Conservation (phyloP, 208 protist species). For the Leishmania arabica region DNA sequence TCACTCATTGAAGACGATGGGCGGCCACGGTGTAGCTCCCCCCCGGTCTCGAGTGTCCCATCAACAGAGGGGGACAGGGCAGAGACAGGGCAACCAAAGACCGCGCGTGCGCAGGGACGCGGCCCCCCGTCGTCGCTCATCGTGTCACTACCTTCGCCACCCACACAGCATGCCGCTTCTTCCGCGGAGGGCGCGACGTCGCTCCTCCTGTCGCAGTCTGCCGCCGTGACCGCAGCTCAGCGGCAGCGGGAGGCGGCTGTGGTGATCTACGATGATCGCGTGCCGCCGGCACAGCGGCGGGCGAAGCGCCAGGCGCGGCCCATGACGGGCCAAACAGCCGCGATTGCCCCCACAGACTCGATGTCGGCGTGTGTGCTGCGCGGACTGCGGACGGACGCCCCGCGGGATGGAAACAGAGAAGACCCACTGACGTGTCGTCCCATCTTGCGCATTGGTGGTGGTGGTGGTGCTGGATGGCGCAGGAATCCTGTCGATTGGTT, state of each 20-base stretch:
- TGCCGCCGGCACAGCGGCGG: constrained; percentile 17
- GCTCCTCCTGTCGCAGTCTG: constrained; percentile 1
- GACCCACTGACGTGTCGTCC: background rate
- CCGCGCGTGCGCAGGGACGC: background rate
- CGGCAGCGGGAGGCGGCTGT: constrained; percentile 24
- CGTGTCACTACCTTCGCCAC: constrained; percentile 5
- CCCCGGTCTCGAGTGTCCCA: background rate
- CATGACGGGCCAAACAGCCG: background rate
- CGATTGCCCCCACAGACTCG: background rate
- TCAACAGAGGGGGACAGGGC: background rate
- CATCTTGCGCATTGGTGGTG: constrained; percentile 6
- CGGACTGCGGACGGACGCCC: background rate
- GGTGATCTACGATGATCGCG: constrained; percentile 31
- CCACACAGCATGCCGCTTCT: background rate
- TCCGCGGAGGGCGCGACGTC: background rate
- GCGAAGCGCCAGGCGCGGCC: constrained; percentile 7
- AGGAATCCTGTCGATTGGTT: background rate
- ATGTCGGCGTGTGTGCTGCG: constrained; percentile 9
- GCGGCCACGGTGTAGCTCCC: background rate
- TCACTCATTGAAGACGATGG: constrained; percentile 2
- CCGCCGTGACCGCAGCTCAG: constrained; percentile 7
- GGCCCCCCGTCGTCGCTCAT: background rate
- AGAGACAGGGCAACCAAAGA: background rate
- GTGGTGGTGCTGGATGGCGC: constrained; percentile 3
- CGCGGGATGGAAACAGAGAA: background rate